These are phyloP conservation scores for Tetrapisispora nanseiensis DNA, from an alignment of 805 yeast genomes.

Conservation along the genomic window DNA sequence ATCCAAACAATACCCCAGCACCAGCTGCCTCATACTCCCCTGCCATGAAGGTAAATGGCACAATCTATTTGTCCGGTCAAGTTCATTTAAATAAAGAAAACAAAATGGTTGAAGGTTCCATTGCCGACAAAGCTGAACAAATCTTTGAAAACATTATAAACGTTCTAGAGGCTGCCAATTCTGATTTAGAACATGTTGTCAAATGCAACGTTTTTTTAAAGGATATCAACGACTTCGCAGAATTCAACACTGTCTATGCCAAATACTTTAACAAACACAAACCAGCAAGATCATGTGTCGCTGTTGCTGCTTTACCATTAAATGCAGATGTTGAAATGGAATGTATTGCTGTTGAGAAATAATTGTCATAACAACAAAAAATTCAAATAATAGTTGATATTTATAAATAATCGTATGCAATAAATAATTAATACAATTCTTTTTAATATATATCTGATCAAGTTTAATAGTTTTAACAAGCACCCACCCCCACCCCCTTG, in stretches of 20 bases:
- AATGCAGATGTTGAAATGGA: conserved; percentile 81
- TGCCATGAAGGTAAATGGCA: conserved; percentile 81
- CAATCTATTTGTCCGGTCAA: conserved; percentile 88
- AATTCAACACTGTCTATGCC: conserved; percentile 74
- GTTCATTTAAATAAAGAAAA: conserved; percentile 78
- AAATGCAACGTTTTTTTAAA: conserved; percentile 81
- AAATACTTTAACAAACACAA: conserved; percentile 63
- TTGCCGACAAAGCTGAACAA: conserved; percentile 68
- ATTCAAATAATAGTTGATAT: no score
- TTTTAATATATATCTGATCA: no score
- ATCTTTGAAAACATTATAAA: conserved; percentile 54
- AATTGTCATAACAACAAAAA: background rate
- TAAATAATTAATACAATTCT: no score
- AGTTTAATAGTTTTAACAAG: no score
- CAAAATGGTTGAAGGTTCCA: conserved; percentile 64
- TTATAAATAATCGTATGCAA: no score
- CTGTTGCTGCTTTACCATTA: conserved; percentile 81
- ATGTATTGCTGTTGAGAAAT: conserved; percentile 70
- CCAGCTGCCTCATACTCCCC: conserved; percentile 96
- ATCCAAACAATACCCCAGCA: conserved; percentile 55
- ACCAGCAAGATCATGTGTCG: conserved; percentile 97
- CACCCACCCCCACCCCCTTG: no score
- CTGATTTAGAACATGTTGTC: conserved; percentile 71
- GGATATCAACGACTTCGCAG: conserved; percentile 76
- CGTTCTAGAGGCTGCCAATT: conserved; percentile 75